phyloP scores from a whole-genome alignment of 2,329 filamentous ascomycete genomes.

The Colletotrichum sp. region DNA sequence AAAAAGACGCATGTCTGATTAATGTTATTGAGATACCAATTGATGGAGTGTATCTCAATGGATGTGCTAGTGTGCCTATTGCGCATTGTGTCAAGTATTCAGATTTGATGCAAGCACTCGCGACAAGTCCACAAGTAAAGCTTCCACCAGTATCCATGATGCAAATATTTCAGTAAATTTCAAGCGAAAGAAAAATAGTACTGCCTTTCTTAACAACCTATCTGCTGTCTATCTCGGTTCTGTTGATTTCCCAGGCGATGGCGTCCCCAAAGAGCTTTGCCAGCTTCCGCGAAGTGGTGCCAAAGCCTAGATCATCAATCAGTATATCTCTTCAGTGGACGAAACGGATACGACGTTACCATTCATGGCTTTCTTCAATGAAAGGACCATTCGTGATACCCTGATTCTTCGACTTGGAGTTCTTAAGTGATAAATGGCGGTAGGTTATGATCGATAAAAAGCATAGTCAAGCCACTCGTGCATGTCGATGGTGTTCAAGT shows the following conservation, averaged over 20 bases:
- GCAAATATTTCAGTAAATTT: not conserved
- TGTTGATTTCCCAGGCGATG: not conserved
- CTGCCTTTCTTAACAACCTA: not conserved
- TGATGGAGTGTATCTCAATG: not conserved
- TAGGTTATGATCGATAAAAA: not conserved
- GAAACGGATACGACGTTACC: not conserved
- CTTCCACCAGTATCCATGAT: no score
- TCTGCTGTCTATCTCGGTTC: not conserved
- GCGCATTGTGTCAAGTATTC: not conserved
- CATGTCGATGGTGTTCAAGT: slow-evolving; percentile 14
- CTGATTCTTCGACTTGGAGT: fast-evolving
- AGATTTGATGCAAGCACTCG: not conserved
- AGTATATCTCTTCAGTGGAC: not conserved
- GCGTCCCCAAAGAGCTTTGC: not conserved
- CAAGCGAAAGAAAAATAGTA: not conserved
- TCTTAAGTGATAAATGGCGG: not conserved
- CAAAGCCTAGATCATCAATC: not conserved
- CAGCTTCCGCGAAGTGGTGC: not conserved
- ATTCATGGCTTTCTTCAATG: not conserved
- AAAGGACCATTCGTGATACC: not conserved
- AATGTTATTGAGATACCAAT: not conserved
- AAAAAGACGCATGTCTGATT: not conserved
- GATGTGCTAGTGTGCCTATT: not conserved
- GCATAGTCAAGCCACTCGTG: slow-evolving; percentile 18
- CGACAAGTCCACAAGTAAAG: not conserved